phyloP scores from a whole-genome alignment of 2,329 filamentous ascomycete genomes.

The Neofusicoccum laricinum region DNA sequence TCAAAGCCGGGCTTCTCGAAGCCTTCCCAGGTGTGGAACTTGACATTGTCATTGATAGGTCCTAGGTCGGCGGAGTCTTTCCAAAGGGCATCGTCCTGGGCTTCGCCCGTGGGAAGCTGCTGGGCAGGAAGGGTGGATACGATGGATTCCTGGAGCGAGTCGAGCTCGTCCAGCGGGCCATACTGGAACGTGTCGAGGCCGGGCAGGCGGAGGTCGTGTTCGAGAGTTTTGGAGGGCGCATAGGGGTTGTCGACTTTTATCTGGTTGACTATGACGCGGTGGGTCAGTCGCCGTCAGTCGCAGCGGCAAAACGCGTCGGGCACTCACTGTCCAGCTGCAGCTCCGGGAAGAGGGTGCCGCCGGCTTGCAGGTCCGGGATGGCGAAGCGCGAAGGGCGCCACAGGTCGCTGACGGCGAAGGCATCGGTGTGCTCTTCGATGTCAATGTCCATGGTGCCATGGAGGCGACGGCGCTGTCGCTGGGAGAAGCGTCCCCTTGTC shows the following conservation, averaged over 20 bases:
- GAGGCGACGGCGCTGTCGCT: background rate
- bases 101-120: conserved; percentile 22
- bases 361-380: conserved; percentile 21
- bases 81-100: conserved; percentile 40
- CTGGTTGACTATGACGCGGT: conserved; percentile 29
- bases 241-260: conserved; percentile 40
- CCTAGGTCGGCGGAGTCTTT: conserved; percentile 32
- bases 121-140: conserved; percentile 24
- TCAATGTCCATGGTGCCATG: conserved; percentile 15
- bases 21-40: conserved; percentile 66
- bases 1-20: conserved; percentile 51
- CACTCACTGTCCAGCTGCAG: conserved; percentile 35
- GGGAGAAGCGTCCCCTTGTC: conserved; percentile 7
- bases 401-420: conserved; percentile 64
- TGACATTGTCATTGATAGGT: conserved; percentile 27
- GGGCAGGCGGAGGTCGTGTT: conserved; percentile 35
- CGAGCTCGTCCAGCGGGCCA: conserved; percentile 34
- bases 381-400: conserved; percentile 54
- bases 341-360: conserved; percentile 29
- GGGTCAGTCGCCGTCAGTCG: conserved; percentile 17
- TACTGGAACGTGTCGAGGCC: conserved; percentile 41
- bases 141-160: conserved; percentile 30
- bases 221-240: conserved; percentile 33
- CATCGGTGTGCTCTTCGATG: conserved; percentile 43
- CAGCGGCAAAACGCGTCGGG: conserved; percentile 24